Base-by-base conservation (phyloP, 106 monocot genomes). In the Allium fistulosum region DNA sequence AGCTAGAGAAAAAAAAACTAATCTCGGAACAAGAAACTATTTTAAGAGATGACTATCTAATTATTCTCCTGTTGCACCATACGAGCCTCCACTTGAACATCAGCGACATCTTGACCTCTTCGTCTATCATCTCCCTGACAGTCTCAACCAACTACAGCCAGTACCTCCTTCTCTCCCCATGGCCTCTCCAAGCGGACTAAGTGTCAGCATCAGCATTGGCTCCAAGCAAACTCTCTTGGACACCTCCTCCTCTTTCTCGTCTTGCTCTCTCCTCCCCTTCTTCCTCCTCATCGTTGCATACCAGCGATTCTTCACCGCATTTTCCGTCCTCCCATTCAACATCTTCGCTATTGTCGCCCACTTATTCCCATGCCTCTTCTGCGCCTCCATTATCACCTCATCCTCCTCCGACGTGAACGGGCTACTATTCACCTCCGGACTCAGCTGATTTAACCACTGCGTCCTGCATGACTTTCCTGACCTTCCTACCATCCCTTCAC, bases 271-370 rank as follows among this genome's bases (percentile, higher is more conserved):
- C 71, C 82, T 82, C 61, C 82, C 86, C n/a, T 81, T 86, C 11
- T 81, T 58, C 3, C 86, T 81, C 3, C 79, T 78, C 26, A 86
- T 72, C 37, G 74, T 75, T 3, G 81, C n/a, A n/a, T n/a, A n/a
- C n/a, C n/a, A n/a, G n/a, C n/a, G n/a, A n/a, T n/a, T n/a, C n/a
- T n/a, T n/a, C n/a, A n/a, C n/a, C n/a, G n/a, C n/a, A n/a, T n/a
- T n/a, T n/a, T n/a, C n/a, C n/a, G n/a, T n/a, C n/a, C n/a, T n/a
- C n/a, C n/a, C n/a, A n/a, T n/a, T n/a, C n/a, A n/a, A n/a, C n/a
- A n/a, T n/a, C n/a, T n/a, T 57, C 11, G 86, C 79, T 26, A 86
- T 86, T 22, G 72, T 73, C 3, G 78, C 72, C 78, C 78, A 79
- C 53, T 73, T 79, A 73, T 79, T 79, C 7, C 78, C 72, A 37